A percentile compares a stretch with the other conserved stretches of the same genome.
phyloP scores from a whole-genome alignment of 2,329 filamentous ascomycete species.

The Orbilia blumenaviensis region DNA sequence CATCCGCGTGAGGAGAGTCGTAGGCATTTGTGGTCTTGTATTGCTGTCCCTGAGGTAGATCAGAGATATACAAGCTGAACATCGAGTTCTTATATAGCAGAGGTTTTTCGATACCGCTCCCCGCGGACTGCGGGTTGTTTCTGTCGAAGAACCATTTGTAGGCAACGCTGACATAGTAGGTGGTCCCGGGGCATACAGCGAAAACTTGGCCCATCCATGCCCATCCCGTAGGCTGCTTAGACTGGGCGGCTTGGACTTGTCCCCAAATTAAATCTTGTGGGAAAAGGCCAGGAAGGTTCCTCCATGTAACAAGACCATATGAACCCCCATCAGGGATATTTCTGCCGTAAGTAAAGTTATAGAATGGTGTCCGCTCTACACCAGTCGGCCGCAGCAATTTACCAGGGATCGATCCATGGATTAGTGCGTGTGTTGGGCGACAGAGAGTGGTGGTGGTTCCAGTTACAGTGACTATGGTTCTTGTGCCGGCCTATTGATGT shows the following conservation, averaged over 20 bases:
- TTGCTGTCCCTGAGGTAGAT: neutral
- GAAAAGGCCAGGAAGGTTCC: no score
- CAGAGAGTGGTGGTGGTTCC: slow-evolving; percentile 1
- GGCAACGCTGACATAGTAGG: slow-evolving; percentile 6
- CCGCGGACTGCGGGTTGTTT: neutral
- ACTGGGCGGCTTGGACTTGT: neutral
- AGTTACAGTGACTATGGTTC: no score
- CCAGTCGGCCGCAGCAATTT: neutral
- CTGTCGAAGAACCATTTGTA: slow-evolving; percentile 25
- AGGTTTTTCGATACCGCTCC: no score
- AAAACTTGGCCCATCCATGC: neutral
- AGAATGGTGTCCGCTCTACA: neutral
- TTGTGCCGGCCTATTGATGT: neutral
- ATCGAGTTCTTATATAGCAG: neutral
- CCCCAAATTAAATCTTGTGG: no score
- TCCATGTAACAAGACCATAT: no score
- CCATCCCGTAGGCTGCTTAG: neutral
- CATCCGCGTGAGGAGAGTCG: neutral
- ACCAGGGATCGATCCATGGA: neutral
- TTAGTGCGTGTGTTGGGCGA: neutral
- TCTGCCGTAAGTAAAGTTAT: neutral
- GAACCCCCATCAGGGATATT: neutral
- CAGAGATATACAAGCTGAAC: neutral
- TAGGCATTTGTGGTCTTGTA: neutral
- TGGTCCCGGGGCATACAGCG: neutral